Conservation (phyloP, 306 rosid genomes). For the Vigna trinervia region DNA sequence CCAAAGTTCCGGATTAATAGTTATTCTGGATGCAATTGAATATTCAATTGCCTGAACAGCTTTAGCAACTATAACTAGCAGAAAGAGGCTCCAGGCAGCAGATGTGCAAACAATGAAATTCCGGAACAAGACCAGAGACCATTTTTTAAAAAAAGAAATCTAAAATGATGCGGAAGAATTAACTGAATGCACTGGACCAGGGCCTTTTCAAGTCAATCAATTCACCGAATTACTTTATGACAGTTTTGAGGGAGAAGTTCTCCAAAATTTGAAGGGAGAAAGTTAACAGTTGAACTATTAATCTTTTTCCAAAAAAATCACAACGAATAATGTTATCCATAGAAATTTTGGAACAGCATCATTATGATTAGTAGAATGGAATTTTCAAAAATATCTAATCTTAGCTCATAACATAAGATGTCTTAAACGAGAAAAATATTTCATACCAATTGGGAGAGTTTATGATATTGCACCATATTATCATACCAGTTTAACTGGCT, state of each 20-base stretch:
- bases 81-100: slow-evolving; percentile 2
- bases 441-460: background rate
- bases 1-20: background rate
- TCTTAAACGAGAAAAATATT: background rate
- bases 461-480: background rate
- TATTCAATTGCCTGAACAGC: background rate
- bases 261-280: too few species aligned
- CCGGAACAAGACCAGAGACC: background rate
- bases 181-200: too few species aligned
- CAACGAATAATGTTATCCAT: slow-evolving; percentile 1
- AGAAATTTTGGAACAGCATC: background rate
- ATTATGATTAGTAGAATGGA: background rate
- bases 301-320: background rate
- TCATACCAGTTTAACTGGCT: background rate
- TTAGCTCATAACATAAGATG: background rate
- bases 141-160: background rate
- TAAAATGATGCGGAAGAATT: too few species aligned
- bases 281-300: background rate
- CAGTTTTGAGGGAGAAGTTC: too few species aligned
- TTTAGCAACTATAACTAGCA: background rate
- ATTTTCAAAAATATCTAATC: background rate
- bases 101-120: slow-evolving; percentile 12
- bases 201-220: too few species aligned
- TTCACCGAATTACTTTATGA: too few species aligned
- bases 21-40: background rate